Evolutionary conservation across 2,329 filamentous ascomycete species (phyloP).

Genomic region (Capronia epimyces): DNA sequence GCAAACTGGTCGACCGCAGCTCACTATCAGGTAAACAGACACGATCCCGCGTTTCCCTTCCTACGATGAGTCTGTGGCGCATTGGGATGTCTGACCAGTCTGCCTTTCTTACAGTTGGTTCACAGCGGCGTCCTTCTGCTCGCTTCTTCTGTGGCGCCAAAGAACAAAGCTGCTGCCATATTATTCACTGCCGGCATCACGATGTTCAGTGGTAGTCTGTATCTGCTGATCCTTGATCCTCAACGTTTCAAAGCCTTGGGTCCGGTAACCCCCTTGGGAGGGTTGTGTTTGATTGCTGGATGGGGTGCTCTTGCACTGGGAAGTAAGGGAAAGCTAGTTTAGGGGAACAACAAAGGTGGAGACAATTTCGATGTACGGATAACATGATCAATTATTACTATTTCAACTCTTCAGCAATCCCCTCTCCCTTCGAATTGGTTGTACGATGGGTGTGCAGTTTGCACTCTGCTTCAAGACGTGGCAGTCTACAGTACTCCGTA

Average conservation of each 20-base stretch:
- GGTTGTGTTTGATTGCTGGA: conserved; percentile 57
- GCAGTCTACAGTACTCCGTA: too few relatives aligned
- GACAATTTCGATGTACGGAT: too few relatives aligned
- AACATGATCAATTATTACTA: too few relatives aligned
- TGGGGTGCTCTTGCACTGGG: conserved; percentile 46
- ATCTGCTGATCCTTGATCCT: conserved; percentile 59
- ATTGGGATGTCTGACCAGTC: neutral
- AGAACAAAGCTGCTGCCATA: conserved; percentile 52
- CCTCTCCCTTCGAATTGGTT: too few relatives aligned
- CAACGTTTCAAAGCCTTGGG: conserved; percentile 56
- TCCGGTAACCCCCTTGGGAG: conserved; percentile 58
- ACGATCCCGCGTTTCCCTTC: neutral
- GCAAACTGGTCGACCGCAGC: conserved; percentile 61
- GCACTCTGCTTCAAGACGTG: too few relatives aligned
- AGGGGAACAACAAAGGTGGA: neutral
- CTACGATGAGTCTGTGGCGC: neutral
- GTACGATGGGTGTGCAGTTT: too few relatives aligned
- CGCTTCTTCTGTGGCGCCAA: conserved; percentile 47
- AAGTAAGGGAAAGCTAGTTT: conserved; percentile 15
- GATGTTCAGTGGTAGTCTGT: conserved; percentile 62
- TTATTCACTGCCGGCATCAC: conserved; percentile 62
- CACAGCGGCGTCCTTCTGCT: conserved; percentile 59
- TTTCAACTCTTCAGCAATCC: too few relatives aligned
- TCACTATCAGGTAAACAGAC: conserved; percentile 56
- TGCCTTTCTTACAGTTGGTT: conserved; percentile 46